These are phyloP conservation scores for Batrachochytrium dendrobatidis DNA, from an alignment of 371 early-diverging fungal species.

Conservation along the genomic window DNA sequence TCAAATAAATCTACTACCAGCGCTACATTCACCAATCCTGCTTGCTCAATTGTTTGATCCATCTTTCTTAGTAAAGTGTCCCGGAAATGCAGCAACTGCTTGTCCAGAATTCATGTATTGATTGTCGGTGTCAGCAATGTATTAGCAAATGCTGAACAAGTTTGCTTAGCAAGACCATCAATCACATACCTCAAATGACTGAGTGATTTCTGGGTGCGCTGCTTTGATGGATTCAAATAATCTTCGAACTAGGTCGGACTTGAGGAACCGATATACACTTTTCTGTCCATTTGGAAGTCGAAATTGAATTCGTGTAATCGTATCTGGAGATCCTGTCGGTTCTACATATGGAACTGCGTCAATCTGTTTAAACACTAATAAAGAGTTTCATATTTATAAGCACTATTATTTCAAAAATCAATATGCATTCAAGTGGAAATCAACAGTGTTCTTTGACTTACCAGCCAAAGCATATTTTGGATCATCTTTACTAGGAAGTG, in stretches of 20 bases:
- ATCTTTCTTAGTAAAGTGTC: conserved; percentile 20
- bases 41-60: conserved; percentile 20
- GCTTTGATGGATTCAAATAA: conserved; percentile 41
- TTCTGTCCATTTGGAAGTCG: conserved; percentile 40
- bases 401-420: no score
- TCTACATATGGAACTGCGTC: conserved; percentile 13
- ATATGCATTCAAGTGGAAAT: background rate
- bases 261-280: conserved; percentile 29
- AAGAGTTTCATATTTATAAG: background rate
- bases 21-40: conserved; percentile 19
- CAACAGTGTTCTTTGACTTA: background rate
- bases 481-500: background rate
- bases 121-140: background rate
- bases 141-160: background rate
- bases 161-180: background rate
- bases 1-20: conserved; percentile 24
- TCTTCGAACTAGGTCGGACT: conserved; percentile 25
- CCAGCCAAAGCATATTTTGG: background rate
- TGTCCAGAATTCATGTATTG: conserved; percentile 27
- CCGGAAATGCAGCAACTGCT: no score
- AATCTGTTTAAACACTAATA: conserved; percentile 17
- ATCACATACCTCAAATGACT: conserved; percentile 58
- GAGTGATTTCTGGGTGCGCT: conserved; percentile 43
- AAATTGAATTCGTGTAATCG: conserved; percentile 34
- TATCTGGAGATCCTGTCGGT: conserved; percentile 14